Percentiles rank a stretch among this genome's conserved stretches.
Evolutionary conservation across 2,329 filamentous ascomycete genomes (phyloP).

Genomic region (Thielaviopsis punctulata): DNA sequence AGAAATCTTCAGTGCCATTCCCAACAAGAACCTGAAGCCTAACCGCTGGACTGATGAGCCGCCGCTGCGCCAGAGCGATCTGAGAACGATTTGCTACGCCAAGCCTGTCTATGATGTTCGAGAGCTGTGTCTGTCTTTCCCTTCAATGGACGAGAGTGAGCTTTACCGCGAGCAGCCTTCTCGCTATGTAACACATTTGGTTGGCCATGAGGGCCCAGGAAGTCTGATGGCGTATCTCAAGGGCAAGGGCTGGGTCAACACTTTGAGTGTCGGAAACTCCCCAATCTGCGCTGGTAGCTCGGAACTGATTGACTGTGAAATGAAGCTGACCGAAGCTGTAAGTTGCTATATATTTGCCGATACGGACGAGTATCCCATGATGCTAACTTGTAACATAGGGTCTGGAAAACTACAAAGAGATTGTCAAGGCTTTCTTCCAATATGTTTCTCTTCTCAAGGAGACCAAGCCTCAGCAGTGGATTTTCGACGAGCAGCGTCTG

Average conservation of each 20-base stretch:
- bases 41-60: constrained; percentile 37
- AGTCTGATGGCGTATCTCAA: constrained; percentile 86
- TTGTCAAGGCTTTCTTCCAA: constrained; percentile 73
- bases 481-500: constrained; percentile 79
- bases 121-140: constrained; percentile 64
- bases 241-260: constrained; percentile 76
- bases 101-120: constrained; percentile 84
- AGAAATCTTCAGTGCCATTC: constrained; percentile 65
- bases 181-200: constrained; percentile 72
- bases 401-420: constrained; percentile 62
- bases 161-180: constrained; percentile 68
- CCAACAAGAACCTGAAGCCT: constrained; percentile 59
- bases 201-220: constrained; percentile 83
- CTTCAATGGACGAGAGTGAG: constrained; percentile 68
- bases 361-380: too few relatives aligned
- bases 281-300: constrained; percentile 60
- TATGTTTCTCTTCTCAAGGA: constrained; percentile 80
- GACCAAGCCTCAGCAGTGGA: constrained; percentile 71
- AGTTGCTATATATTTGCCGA: constrained; percentile 12
- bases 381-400: constrained; percentile 24
- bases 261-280: constrained; percentile 59
- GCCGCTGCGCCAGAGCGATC: constrained; percentile 31
- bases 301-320: constrained; percentile 60
- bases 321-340: constrained; percentile 70
- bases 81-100: constrained; percentile 59